Evolutionary conservation across 345 rosid genomes (phyloP), one percentile per base, ranked within the genome.

Genomic region (Boechera retrofracta): DNA sequence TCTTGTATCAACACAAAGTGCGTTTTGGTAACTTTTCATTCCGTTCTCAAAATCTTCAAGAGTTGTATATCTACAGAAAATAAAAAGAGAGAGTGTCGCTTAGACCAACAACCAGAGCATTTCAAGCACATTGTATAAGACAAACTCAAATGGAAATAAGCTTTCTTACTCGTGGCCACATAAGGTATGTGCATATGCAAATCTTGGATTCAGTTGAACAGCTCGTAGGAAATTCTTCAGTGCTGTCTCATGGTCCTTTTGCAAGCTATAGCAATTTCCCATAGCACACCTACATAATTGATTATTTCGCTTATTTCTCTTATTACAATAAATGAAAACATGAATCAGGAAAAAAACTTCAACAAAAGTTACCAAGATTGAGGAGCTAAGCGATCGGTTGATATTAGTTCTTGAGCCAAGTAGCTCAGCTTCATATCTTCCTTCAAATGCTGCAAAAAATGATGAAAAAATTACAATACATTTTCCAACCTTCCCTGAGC

Each of bases 341-440:
- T 16, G 4, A 69, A 18, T 70, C 42, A 73, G 48, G 44, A 28
- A 44, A 64, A 45, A 6, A 74, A 29, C 36, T 11, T 52, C 13
- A 0, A 61, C 58, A 26, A 58, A 64, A 54, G 49, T 58, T 89
- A 95, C 99, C 99, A 95, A 51, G 99, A 87, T 79, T 95, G 94
- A 73, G 99, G 92, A 84, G 99, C 98, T 73, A 92, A 79, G 79
- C 98, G 99, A 77, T 95, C 98, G 12, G 89, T 89, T 80, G 94
- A 86, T 70, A 89, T 88, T 71, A 95, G 80, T 76, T 92, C 99
- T 64, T 88, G 97, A 75, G 97, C 99, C 60, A 95, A 82, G 88
- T 91, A 95, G 84, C 99, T 92, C 64, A 95, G 80, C 83, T 91
- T 92, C 99, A 95, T 92, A 73, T 91, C 99, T 81, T 95, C 98